These are phyloP conservation scores for Esteya vermicola DNA, from an alignment of 2,329 filamentous ascomycete genomes.

Conservation along the genomic window DNA sequence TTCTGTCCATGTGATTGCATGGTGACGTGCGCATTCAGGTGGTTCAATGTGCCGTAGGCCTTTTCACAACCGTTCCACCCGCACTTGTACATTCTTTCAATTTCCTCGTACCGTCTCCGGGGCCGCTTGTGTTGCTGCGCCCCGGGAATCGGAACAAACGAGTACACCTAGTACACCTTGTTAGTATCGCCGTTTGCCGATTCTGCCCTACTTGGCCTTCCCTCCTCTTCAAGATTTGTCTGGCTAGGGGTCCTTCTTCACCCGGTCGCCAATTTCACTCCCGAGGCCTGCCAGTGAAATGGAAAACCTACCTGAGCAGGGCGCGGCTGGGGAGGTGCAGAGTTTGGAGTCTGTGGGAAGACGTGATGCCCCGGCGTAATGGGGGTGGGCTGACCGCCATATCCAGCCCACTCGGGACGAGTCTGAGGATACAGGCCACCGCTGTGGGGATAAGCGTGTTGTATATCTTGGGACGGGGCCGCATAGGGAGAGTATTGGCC, in stretches of 20 bases:
- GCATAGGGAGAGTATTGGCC: conserved; percentile 77
- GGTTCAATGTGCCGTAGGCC: conserved; percentile 93
- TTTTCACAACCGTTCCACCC: conserved; percentile 98
- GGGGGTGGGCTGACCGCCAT: conserved; percentile 39
- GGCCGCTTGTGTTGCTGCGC: conserved; percentile 96
- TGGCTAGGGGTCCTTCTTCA: not conserved
- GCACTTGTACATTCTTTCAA: conserved; percentile 99
- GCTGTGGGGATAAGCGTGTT: conserved; percentile 56
- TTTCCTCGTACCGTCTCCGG: conserved; percentile 87
- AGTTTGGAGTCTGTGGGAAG: conserved; percentile 40
- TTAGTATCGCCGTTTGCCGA: not conserved
- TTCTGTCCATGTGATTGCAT: conserved; percentile 97
- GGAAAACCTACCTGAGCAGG: conserved; percentile 44
- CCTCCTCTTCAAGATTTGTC: not conserved
- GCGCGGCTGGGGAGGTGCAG: conserved; percentile 38
- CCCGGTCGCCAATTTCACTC: too few species aligned
- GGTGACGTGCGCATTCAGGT: conserved; percentile 93
- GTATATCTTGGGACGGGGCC: conserved; percentile 71
- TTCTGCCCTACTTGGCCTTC: not conserved
- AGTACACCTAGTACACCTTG: conserved; percentile 63
- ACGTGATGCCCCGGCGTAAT: conserved; percentile 38
- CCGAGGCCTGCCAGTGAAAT: too few species aligned
- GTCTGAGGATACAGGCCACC: conserved; percentile 52
- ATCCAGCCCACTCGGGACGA: conserved; percentile 62
- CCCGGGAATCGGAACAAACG: conserved; percentile 92